phyloP scores from a whole-genome alignment of 805 yeast genomes.

The Wickerhamiella slavikovae region DNA sequence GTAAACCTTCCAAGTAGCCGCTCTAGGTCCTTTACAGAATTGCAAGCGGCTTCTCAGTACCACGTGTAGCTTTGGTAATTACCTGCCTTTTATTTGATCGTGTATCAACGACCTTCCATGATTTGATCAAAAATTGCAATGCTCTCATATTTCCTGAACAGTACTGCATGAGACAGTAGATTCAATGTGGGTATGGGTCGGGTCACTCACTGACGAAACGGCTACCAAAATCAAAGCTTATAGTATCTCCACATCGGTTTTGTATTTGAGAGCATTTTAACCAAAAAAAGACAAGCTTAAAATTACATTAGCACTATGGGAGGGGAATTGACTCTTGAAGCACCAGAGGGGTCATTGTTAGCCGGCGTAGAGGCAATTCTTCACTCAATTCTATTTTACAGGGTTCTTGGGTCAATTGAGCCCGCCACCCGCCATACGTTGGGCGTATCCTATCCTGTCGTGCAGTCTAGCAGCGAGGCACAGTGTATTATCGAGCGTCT shows the following conservation, averaged over 20 bases:
- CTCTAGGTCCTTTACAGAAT: too few relatives aligned
- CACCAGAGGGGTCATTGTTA: constrained; percentile 30
- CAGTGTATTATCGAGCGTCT: constrained; percentile 7
- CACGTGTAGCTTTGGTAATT: too few relatives aligned
- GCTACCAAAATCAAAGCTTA: too few relatives aligned
- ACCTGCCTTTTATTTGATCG: too few relatives aligned
- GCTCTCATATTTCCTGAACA: too few relatives aligned
- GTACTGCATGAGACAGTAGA: too few relatives aligned
- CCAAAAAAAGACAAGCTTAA: neutral
- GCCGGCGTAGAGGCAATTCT: constrained; percentile 39
- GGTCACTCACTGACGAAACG: neutral
- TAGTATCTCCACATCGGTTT: neutral
- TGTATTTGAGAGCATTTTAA: too few relatives aligned
- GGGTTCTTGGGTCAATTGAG: constrained; percentile 42
- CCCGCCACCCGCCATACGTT: constrained; percentile 37
- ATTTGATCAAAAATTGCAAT: too few relatives aligned
- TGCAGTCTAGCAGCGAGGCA: constrained; percentile 8
- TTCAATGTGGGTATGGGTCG: too few relatives aligned
- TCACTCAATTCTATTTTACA: constrained; percentile 46
- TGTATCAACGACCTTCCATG: too few relatives aligned
- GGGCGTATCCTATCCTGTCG: constrained; percentile 28
- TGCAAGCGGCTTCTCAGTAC: too few relatives aligned
- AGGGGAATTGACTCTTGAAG: constrained; percentile 5
- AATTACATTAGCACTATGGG: neutral
- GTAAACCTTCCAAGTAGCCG: too few relatives aligned